These are phyloP conservation scores for Hericium rajendrae DNA, from an alignment of 768 basidiomycete species.

Conservation along the genomic window DNA sequence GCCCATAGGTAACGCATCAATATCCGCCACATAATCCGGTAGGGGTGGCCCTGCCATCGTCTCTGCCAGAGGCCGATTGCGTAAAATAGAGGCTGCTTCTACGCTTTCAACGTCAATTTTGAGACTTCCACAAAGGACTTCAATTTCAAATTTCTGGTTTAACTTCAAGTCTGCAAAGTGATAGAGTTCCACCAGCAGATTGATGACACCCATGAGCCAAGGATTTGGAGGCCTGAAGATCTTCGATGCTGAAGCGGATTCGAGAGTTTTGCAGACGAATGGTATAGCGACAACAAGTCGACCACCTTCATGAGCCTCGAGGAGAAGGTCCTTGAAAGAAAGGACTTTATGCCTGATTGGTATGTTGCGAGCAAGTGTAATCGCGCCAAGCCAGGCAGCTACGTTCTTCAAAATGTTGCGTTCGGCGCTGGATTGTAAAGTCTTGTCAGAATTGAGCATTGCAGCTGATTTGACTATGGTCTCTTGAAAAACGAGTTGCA, in stretches of 20 bases:
- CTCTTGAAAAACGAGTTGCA: conserved; percentile 83
- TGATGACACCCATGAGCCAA: conserved; percentile 94
- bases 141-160: conserved; percentile 97
- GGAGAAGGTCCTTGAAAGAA: conserved; percentile 93
- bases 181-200: conserved; percentile 90
- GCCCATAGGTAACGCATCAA: conserved; percentile 70
- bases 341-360: conserved; percentile 91
- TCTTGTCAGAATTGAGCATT: conserved; percentile 86
- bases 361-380: conserved; percentile 86
- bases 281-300: conserved; percentile 91
- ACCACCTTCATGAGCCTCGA: conserved; percentile 90
- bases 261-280: conserved; percentile 95
- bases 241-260: conserved; percentile 79
- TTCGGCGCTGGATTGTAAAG: conserved; percentile 77
- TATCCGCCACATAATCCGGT: conserved; percentile 73
- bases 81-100: conserved; percentile 75
- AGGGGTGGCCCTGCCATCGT: conserved; percentile 49
- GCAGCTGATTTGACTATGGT: conserved; percentile 80
- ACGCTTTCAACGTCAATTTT: conserved; percentile 79
- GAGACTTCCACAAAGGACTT: conserved; percentile 88
- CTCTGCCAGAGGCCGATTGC: conserved; percentile 61
- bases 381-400: conserved; percentile 87
- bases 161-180: conserved; percentile 93
- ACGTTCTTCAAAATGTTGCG: conserved; percentile 87
- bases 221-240: conserved; percentile 97